These are phyloP conservation scores for Glycine latifolia DNA, from an alignment of 306 rosid genomes.

Conservation along the genomic window DNA sequence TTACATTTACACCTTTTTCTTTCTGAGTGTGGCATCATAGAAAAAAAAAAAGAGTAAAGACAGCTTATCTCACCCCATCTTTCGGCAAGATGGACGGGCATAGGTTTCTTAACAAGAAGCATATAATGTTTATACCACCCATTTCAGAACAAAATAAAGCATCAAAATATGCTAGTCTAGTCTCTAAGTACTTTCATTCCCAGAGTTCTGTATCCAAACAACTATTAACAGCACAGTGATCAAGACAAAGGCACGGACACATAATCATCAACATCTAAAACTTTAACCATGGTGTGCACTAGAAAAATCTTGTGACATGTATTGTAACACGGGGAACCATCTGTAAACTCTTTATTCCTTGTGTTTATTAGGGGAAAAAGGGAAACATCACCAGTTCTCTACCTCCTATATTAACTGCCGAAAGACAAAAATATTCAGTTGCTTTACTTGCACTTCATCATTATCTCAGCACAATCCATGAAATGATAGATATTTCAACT, in stretches of 20 bases:
- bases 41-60: not conserved
- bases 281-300: conserved; percentile 13
- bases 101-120: conserved; percentile 22
- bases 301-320: conserved; percentile 13
- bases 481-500: conserved; percentile 22
- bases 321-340: conserved; percentile 5
- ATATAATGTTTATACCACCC: conserved; percentile 16
- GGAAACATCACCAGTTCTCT: conserved; percentile 21
- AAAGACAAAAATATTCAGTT: not conserved
- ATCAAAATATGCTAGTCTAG: conserved; percentile 17
- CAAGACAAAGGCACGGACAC: conserved; percentile 17
- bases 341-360: conserved; percentile 12
- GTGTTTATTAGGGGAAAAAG: not conserved
- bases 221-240: conserved; percentile 30
- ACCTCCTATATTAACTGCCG: conserved; percentile 24
- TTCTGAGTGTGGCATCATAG: not conserved
- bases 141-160: conserved; percentile 19
- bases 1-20: not conserved
- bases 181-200: conserved; percentile 26
- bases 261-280: conserved; percentile 24
- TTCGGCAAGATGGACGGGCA: conserved; percentile 7
- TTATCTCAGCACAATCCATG: conserved; percentile 33
- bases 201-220: conserved; percentile 26
- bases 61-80: not conserved
- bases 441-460: conserved; percentile 26